Base-by-base conservation (phyloP, 768 basidiomycete genomes). In the Hysterangium stoloniferum region DNA sequence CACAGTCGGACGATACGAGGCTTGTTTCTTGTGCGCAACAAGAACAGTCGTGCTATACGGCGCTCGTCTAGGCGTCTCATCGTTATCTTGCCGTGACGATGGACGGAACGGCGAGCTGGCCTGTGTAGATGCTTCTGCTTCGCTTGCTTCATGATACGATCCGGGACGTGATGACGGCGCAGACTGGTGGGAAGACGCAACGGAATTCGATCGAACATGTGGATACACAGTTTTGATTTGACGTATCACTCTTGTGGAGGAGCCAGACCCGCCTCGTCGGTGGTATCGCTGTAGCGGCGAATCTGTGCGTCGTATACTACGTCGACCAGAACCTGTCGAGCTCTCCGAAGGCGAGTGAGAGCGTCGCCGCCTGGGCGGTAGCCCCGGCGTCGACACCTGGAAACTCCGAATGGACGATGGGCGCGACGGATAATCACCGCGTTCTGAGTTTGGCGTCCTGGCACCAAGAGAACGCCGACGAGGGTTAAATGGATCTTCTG, bases 321-420 rank as follows among this genome's bases (percentile, higher is more conserved):
- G 74, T 69, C 17, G 65, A 59, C 49, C 49, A 6, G 86, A 89
- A 0, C 85, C 80, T 5, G 80, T 75, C 3, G 90, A 93, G 66
- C 83, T 82, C 36, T 78, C 74, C 6, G 90, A 85, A 1, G 88
- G 82, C 5, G 84, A 83, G 68, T 86, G 84, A 35, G 80, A 72
- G 64, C 89, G 82, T 40, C 79, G 72, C 35, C 67, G 75, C 49
- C 47, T 57, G 42, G 54, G 40, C 50, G 42, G 28, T 52, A 45
- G n/a, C 42, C 37, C 35, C 56, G 40, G 43, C 42, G 53, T 77
- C 19, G 78, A 47, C 53, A 63, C 66, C 74, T 73, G 9, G 77
- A 85, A 75, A 57, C 89, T 93, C n/a, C 76, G 81, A n/a, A 89
- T 73, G 0, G 91, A 93, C 0, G 86, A 87, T 1, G 92, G 89